phyloP scores from a whole-genome alignment of 257 asterid species.

The Solanum chiquidenum region DNA sequence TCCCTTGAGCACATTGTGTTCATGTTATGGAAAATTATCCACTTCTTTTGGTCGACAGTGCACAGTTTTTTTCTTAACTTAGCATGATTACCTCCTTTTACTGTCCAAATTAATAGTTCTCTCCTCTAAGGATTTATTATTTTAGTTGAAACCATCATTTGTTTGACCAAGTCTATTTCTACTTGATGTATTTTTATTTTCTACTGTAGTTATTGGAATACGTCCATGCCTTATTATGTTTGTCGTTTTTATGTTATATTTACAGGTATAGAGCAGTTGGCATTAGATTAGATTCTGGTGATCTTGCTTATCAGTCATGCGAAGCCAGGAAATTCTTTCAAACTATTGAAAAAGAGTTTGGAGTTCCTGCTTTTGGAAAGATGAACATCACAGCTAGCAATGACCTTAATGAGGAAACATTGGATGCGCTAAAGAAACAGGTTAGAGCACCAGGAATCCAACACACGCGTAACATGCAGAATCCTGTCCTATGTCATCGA shows the following conservation, averaged over 20 bases:
- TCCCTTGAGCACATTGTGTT: neutral
- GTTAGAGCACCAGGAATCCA: constrained; percentile 21
- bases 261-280: constrained; percentile 82
- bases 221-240: neutral
- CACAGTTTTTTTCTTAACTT: neutral
- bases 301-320: constrained; percentile 85
- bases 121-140: neutral
- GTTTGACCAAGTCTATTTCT: neutral
- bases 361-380: constrained; percentile 56
- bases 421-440: constrained; percentile 97
- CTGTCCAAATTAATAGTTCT: neutral
- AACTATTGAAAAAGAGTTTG: constrained; percentile 64
- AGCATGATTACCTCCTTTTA: neutral
- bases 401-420: constrained; percentile 93
- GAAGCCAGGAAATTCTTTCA: constrained; percentile 65
- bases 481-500: neutral
- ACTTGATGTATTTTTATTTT: neutral
- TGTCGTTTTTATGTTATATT: neutral
- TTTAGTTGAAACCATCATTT: neutral
- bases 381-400: constrained; percentile 83
- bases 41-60: neutral
- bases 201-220: neutral
- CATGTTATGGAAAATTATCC: neutral
- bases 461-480: neutral
- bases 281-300: constrained; percentile 94